Percentiles rank a stretch among this genome's conserved stretches.
phyloP scores from a whole-genome alignment of 1,284 basidiomycete species.

The Apiotrichum akiyoshidainum region DNA sequence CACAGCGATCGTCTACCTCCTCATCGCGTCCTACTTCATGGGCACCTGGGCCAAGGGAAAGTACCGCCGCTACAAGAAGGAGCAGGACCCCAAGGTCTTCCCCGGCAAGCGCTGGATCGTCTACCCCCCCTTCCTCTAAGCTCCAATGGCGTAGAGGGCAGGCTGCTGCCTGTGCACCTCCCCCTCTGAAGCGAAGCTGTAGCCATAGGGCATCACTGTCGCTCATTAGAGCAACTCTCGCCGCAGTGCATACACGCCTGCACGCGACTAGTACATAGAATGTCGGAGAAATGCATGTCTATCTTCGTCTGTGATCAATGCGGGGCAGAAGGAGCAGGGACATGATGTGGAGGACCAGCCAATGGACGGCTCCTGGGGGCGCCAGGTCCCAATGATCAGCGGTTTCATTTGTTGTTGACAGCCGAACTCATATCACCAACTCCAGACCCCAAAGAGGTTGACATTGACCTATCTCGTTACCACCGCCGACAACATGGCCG shows the following conservation, averaged over 20 bases:
- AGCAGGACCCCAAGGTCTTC: conserved; percentile 71
- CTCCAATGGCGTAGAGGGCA: not conserved
- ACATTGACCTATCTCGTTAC: no score
- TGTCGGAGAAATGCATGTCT: no score
- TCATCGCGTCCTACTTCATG: conserved; percentile 71
- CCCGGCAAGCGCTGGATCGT: conserved; percentile 47
- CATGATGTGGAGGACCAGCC: not conserved
- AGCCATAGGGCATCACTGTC: not conserved
- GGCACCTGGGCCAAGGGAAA: conserved; percentile 87
- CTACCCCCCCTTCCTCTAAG: conserved; percentile 40
- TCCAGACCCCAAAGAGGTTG: no score
- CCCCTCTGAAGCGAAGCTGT: not conserved
- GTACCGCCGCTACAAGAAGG: conserved; percentile 84
- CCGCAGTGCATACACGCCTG: no score
- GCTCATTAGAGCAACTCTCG: no score
- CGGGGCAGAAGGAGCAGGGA: no score
- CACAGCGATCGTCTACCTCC: conserved; percentile 68
- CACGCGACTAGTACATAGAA: not conserved
- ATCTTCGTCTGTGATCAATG: no score
- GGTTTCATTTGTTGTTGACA: no score
- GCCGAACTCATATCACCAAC: not conserved
- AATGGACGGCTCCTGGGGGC: not conserved
- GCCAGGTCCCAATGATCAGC: not conserved
- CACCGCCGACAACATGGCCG: no score
- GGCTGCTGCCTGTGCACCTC: not conserved